phyloP scores from a whole-genome alignment of 257 asterid genomes.

The Verbena officinalis region DNA sequence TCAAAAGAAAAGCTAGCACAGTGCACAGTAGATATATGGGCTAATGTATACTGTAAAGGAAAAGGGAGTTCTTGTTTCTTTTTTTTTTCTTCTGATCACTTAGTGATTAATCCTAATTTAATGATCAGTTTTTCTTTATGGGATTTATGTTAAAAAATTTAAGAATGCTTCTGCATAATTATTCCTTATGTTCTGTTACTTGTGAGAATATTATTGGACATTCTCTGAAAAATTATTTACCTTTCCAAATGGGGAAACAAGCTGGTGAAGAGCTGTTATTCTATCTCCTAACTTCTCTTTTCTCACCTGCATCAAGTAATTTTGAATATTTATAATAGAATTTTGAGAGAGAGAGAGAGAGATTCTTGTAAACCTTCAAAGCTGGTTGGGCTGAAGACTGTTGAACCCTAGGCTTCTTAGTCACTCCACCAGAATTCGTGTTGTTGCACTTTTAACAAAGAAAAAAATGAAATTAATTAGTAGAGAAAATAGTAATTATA shows the following conservation, averaged over 20 bases:
- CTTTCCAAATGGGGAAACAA: conserved; percentile 99
- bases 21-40: conserved; percentile 38
- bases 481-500: background rate
- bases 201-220: background rate
- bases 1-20: conserved; percentile 49
- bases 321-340: background rate
- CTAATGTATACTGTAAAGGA: conserved; percentile 19
- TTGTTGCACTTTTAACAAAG: conserved; percentile 60
- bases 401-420: conserved; percentile 88
- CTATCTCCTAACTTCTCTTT: conserved; percentile 95
- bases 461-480: background rate
- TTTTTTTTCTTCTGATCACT: conserved; percentile 1
- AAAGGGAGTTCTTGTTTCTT: background rate
- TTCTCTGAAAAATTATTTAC: conserved; percentile 38
- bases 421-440: conserved; percentile 57
- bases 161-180: conserved; percentile 18
- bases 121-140: conserved; percentile 32
- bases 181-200: conserved; percentile 17
- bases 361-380: conserved; percentile 53
- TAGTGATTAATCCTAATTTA: conserved; percentile 15
- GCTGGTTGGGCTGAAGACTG: conserved; percentile 74
- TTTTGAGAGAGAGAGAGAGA: background rate
- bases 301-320: conserved; percentile 64
- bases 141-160: conserved; percentile 36
- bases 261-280: conserved; percentile 92